Evolutionary conservation across 2,329 filamentous ascomycete genomes (phyloP).

Genomic region (Aspergillus calidoustus): DNA sequence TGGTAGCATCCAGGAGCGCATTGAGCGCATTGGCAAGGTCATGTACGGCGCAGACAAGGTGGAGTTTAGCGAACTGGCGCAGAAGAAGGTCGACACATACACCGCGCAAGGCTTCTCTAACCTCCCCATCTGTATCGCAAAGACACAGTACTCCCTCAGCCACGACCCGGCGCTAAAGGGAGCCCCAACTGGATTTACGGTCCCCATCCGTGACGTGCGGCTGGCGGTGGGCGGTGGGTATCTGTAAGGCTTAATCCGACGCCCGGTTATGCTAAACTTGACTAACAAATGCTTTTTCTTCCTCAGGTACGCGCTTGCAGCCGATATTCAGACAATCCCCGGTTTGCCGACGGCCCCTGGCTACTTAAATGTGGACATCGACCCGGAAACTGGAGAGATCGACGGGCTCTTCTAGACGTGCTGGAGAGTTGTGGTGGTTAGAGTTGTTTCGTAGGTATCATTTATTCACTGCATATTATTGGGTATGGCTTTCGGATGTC

Average conservation of each 20-base stretch:
- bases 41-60: slow-evolving; percentile 94
- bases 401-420: slow-evolving; percentile 80
- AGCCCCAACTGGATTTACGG: slow-evolving; percentile 89
- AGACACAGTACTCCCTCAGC: slow-evolving; percentile 96
- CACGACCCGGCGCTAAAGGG: slow-evolving; percentile 95
- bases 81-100: slow-evolving; percentile 96
- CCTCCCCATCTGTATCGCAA: slow-evolving; percentile 93
- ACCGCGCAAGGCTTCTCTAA: slow-evolving; percentile 89
- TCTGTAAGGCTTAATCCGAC: slow-evolving; percentile 61
- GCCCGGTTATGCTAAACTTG: slow-evolving; percentile 11
- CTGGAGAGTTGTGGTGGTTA: not conserved
- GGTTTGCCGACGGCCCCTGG: slow-evolving; percentile 93
- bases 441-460: not conserved
- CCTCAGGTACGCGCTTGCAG: slow-evolving; percentile 81
- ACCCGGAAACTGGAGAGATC: slow-evolving; percentile 81
- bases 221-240: slow-evolving; percentile 95
- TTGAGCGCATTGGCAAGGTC: slow-evolving; percentile 84
- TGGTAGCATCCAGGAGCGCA: slow-evolving; percentile 81
- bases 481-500: not conserved
- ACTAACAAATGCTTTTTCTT: slow-evolving; percentile 39
- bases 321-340: slow-evolving; percentile 97
- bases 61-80: slow-evolving; percentile 90
- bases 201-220: slow-evolving; percentile 91
- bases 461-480: not conserved
- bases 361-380: slow-evolving; percentile 89